phyloP scores from a whole-genome alignment of 768 basidiomycete genomes.

The Collybia mongolica region DNA sequence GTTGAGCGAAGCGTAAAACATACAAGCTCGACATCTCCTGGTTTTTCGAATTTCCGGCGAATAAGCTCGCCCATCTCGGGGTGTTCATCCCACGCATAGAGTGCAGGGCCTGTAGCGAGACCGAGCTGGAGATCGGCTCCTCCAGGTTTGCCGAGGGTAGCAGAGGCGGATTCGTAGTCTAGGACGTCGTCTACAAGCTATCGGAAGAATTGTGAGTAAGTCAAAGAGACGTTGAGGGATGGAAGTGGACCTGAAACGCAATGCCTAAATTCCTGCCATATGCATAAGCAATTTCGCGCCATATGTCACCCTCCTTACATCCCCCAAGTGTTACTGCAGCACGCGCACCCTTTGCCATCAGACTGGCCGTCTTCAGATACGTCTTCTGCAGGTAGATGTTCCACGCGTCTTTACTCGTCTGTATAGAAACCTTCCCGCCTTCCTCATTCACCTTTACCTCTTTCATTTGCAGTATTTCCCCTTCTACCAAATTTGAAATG shows the following conservation, averaged over 20 bases:
- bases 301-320: slow-evolving; percentile 75
- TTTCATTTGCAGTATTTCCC: slow-evolving; percentile 86
- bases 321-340: slow-evolving; percentile 90
- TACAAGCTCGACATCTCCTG: slow-evolving; percentile 88
- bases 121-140: slow-evolving; percentile 84
- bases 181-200: slow-evolving; percentile 95
- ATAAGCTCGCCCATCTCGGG: slow-evolving; percentile 88
- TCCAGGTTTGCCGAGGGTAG: slow-evolving; percentile 85
- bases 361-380: slow-evolving; percentile 89
- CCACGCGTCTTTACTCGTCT: slow-evolving; percentile 51
- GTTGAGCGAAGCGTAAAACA: slow-evolving; percentile 13
- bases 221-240: too few relatives aligned
- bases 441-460: slow-evolving; percentile 34
- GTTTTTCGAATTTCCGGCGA: slow-evolving; percentile 72
- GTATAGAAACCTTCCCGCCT: slow-evolving; percentile 20
- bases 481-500: slow-evolving; percentile 88
- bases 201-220: neutral
- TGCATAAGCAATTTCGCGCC: slow-evolving; percentile 95
- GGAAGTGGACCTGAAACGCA: slow-evolving; percentile 79
- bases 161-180: slow-evolving; percentile 82
- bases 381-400: slow-evolving; percentile 88
- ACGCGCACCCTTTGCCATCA: slow-evolving; percentile 91
- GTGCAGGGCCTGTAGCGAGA: slow-evolving; percentile 88
- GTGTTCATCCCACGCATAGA: slow-evolving; percentile 94
- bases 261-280: slow-evolving; percentile 93